A percentile compares a stretch with the other conserved stretches of the same genome.
phyloP scores from a whole-genome alignment of 2,329 filamentous ascomycete species.

The Fusarium armeniacum region DNA sequence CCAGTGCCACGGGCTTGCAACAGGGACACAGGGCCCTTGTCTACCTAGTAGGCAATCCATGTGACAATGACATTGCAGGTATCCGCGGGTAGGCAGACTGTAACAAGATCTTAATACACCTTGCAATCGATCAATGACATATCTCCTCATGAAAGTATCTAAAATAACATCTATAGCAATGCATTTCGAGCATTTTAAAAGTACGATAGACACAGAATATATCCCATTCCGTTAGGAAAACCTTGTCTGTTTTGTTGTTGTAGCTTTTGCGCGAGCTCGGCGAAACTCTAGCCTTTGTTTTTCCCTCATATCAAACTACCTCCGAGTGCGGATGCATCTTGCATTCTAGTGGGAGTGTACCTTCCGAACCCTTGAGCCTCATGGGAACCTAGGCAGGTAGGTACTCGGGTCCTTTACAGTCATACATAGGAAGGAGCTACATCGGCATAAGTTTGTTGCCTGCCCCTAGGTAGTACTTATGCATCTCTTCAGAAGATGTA shows the following conservation, averaged over 20 bases:
- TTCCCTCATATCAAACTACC: constrained; percentile 30
- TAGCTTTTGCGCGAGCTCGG: constrained; percentile 30
- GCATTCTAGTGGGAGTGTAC: constrained; percentile 16
- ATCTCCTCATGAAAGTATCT: background rate
- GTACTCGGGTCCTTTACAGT: background rate
- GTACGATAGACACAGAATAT: background rate
- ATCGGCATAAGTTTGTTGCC: background rate
- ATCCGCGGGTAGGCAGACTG: background rate
- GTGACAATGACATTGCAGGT: constrained; percentile 9
- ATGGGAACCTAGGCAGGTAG: background rate
- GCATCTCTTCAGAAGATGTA: background rate
- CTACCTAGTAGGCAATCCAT: background rate
- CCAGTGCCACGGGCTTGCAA: background rate
- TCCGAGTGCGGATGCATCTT: constrained; percentile 40
- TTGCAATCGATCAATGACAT: background rate
- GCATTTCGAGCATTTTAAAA: background rate
- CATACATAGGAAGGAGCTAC: background rate
- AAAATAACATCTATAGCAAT: background rate
- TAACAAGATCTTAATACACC: background rate
- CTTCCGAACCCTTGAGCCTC: constrained; percentile 22
- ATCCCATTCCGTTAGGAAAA: background rate
- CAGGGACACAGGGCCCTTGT: constrained; percentile 2
- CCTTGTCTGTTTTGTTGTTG: constrained; percentile 11
- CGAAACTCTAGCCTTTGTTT: constrained; percentile 32
- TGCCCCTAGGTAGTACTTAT: background rate